Conservation (phyloP, 1,284 basidiomycete species). For the Sporisorium graminicola region DNA sequence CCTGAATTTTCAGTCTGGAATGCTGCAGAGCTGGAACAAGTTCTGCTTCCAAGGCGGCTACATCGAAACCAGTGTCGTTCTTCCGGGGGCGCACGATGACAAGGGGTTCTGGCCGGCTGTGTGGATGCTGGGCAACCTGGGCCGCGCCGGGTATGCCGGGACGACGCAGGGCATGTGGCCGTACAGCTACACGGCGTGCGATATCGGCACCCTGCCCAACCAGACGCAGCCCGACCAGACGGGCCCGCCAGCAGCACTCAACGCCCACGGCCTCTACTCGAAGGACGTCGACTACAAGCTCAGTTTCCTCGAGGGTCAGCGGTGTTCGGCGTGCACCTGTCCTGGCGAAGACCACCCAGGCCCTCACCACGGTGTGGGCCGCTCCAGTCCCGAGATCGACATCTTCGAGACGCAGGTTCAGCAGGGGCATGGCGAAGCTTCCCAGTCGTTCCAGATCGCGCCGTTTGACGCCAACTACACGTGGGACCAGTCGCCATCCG, state of each 20-base stretch:
- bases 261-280: constrained; percentile 26
- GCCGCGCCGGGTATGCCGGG: constrained; percentile 61
- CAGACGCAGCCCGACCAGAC: constrained; percentile 51
- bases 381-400: constrained; percentile 67
- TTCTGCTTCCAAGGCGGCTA: constrained; percentile 67
- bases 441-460: constrained; percentile 66
- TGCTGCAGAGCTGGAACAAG: constrained; percentile 67
- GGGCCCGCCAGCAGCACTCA: constrained; percentile 31
- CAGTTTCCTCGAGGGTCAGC: constrained; percentile 47
- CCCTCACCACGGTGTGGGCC: constrained; percentile 46
- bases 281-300: constrained; percentile 16
- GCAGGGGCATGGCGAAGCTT: constrained; percentile 34
- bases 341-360: constrained; percentile 53
- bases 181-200: constrained; percentile 69
- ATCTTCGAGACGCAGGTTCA: constrained; percentile 69
- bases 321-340: constrained; percentile 57
- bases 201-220: constrained; percentile 58
- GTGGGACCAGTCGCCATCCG: constrained; percentile 38
- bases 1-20: constrained; percentile 61
- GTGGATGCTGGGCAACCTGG: constrained; percentile 62
- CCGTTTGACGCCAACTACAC: constrained; percentile 65
- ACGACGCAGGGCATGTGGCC: constrained; percentile 67
- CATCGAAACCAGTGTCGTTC: constrained; percentile 39
- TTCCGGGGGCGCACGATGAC: constrained; percentile 51
- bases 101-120: constrained; percentile 72